Percentiles rank a stretch among this genome's conserved stretches.
Conservation (phyloP, 305 asterid genomes). For the Fraxinus ornus region DNA sequence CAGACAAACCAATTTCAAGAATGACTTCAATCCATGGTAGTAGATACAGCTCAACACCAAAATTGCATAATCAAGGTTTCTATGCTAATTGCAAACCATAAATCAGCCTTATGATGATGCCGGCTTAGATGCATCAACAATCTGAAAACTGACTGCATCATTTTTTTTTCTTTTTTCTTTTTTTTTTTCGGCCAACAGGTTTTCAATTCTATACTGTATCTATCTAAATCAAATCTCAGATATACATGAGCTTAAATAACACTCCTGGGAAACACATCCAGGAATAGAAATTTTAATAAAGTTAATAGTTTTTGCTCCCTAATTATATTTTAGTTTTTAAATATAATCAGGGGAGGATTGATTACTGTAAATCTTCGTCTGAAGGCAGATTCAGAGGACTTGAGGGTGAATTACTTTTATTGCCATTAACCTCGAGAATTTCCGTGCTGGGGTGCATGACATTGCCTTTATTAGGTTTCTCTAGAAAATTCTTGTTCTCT, state of each 20-base stretch:
- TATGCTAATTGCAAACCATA: neutral
- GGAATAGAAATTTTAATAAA: neutral
- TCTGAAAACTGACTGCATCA: neutral
- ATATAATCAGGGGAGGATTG: neutral
- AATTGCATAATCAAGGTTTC: neutral
- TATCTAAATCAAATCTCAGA: neutral
- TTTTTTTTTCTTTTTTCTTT: neutral
- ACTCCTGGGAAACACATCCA: neutral
- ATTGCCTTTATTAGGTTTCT: neutral
- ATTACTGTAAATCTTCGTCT: neutral
- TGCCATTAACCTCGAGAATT: neutral
- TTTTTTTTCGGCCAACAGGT: neutral
- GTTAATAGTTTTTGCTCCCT: neutral
- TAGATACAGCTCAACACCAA: neutral
- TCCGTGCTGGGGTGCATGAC: neutral
- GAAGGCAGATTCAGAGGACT: slow-evolving; percentile 29
- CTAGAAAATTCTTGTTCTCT: neutral
- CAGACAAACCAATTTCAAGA: neutral
- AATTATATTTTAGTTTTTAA: neutral
- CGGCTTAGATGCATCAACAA: neutral
- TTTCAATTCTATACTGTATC: neutral
- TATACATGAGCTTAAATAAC: neutral
- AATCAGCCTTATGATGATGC: neutral
- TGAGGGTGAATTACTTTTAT: slow-evolving; percentile 28
- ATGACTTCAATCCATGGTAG: neutral